Evolutionary conservation across 192 early-diverging fungal species (phyloP).

Genomic region (Neocallimastix lanati): DNA sequence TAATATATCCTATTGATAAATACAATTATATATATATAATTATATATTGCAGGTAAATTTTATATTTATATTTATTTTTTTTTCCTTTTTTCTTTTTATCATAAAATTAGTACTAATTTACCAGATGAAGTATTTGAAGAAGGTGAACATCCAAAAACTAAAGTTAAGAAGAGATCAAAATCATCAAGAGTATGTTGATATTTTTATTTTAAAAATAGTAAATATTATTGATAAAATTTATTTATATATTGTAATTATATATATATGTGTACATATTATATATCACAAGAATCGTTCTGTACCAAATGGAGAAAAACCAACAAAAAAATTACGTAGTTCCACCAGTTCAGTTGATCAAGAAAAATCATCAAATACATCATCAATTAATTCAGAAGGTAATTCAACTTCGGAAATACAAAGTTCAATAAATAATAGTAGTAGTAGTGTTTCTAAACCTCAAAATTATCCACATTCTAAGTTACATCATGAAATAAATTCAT

Average conservation of each 20-base stretch:
- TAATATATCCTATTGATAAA: too few relatives aligned
- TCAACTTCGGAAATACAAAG: neutral
- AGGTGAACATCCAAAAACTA: constrained; percentile 9
- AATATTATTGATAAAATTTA: too few relatives aligned
- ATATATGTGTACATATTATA: too few relatives aligned
- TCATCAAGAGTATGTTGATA: neutral
- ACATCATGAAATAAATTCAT: neutral
- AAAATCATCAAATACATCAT: neutral
- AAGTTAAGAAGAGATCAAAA: constrained; percentile 12
- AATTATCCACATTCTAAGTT: neutral
- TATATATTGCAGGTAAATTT: too few relatives aligned
- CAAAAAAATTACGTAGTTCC: neutral
- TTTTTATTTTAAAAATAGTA: too few relatives aligned
- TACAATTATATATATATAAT: neutral
- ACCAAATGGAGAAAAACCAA: neutral
- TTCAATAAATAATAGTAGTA: neutral
- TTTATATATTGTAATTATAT: too few relatives aligned
- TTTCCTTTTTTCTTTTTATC: neutral
- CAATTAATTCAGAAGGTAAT: neutral
- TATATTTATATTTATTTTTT: constrained; percentile 7
- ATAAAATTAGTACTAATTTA: constrained; percentile 4
- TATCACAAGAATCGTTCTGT: neutral
- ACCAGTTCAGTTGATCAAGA: neutral
- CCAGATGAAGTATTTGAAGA: constrained; percentile 17
- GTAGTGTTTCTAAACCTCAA: neutral